phyloP scores from a whole-genome alignment of 345 rosid genomes.

The Rhodamnia argentea region DNA sequence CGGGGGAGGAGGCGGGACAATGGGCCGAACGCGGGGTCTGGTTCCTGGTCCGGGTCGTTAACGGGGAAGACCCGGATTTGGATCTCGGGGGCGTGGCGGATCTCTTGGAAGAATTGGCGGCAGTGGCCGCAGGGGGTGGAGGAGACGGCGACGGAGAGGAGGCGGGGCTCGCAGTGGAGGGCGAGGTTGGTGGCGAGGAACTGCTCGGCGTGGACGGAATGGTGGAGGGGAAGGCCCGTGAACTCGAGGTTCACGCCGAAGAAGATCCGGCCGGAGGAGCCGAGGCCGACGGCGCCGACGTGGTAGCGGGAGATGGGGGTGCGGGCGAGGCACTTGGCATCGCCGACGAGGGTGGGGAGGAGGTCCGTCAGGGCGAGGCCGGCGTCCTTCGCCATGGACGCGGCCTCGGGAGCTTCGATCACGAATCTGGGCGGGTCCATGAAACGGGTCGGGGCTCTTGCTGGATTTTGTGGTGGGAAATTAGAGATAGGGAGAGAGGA shows the following conservation, averaged over 20 bases:
- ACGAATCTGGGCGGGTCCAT: conserved; percentile 60
- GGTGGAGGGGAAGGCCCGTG: conserved; percentile 86
- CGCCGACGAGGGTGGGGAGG: conserved; percentile 58
- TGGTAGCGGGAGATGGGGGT: conserved; percentile 73
- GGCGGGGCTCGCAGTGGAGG: conserved; percentile 48
- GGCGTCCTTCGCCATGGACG: conserved; percentile 50
- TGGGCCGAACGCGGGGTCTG: conserved; percentile 16
- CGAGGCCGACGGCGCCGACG: conserved; percentile 80
- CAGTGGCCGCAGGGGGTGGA: conserved; percentile 99
- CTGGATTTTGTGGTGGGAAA: not conserved
- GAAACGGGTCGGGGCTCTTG: not conserved
- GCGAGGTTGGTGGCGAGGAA: conserved; percentile 81
- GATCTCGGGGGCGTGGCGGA: conserved; percentile 58
- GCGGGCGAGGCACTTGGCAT: conserved; percentile 60
- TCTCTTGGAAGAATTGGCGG: conserved; percentile 91
- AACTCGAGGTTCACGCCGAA: conserved; percentile 83
- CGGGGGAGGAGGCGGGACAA: conserved; percentile 51
- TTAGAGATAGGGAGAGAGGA: not conserved
- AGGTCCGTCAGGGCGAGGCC: conserved; percentile 39
- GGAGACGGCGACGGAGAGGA: conserved; percentile 66
- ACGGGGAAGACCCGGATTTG: conserved; percentile 34
- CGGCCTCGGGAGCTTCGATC: conserved; percentile 53
- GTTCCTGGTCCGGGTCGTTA: not conserved
- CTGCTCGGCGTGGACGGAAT: conserved; percentile 93
- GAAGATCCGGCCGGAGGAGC: conserved; percentile 84